Evolutionary conservation across 106 monocot genomes (phyloP).

Genomic region (Cymbidium sinense): DNA sequence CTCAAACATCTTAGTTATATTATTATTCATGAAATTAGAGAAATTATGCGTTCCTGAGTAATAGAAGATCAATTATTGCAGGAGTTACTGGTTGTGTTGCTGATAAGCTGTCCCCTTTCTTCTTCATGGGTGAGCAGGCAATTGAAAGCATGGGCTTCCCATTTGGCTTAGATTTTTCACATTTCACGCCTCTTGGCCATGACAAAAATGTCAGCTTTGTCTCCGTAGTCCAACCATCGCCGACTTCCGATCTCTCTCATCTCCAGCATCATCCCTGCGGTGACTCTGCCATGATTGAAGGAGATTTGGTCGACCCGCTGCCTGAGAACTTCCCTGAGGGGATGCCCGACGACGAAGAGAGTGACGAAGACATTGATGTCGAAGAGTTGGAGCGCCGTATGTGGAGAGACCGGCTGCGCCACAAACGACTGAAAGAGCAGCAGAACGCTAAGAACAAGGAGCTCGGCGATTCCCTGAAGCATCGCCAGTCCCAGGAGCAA

Average conservation of each 20-base stretch:
- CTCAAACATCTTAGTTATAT: not conserved
- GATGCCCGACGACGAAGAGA: conserved; percentile 31
- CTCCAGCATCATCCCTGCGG: not conserved
- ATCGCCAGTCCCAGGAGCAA: conserved; percentile 47
- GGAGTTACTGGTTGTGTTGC: not conserved
- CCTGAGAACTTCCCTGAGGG: conserved; percentile 3
- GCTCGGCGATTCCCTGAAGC: conserved; percentile 19
- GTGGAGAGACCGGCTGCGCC: conserved; percentile 37
- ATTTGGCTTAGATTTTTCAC: conserved; percentile 5
- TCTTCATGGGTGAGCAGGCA: conserved; percentile 8
- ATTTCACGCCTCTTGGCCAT: conserved; percentile 1
- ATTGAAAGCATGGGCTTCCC: conserved; percentile 12
- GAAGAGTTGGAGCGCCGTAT: conserved; percentile 45
- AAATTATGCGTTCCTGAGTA: not conserved
- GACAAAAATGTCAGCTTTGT: conserved; percentile 8
- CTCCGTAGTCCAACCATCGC: not conserved
- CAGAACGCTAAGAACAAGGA: conserved; percentile 34
- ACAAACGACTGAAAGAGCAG: conserved; percentile 35
- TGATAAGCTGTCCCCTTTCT: not conserved
- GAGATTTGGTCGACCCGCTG: not conserved
- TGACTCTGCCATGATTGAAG: not conserved
- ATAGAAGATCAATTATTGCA: not conserved
- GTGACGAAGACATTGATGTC: conserved; percentile 44
- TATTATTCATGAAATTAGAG: not conserved
- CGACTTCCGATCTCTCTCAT: not conserved